Evolutionary conservation across 2,329 filamentous ascomycete genomes (phyloP), one percentile per base, ranked within the genome.

Genomic region (Calcarisporium arbuscula): DNA sequence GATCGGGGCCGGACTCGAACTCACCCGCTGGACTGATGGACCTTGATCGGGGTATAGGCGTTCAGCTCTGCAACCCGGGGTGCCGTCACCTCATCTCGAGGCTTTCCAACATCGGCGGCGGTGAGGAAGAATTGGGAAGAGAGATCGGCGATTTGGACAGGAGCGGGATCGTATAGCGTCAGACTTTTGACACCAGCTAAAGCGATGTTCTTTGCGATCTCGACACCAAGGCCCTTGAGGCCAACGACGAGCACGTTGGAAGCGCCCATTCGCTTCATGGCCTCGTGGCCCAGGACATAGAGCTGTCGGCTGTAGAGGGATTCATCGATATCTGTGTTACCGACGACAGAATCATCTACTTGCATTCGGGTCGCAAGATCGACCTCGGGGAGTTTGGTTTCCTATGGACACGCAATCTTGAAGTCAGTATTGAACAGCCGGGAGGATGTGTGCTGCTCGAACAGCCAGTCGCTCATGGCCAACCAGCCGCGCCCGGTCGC

Each of bases 191-290:
- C 92, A 59, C 92, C 92, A 50, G 92, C 92, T 50, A 98, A 81
- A 40, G 92, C 92, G 54, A 98, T 87, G 55, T 98, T 98, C 75
- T 98, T 98, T 54, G 92, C 90, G 51, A 98, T 92, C 65, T 98
- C 92, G 36, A 95, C 90, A 68, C 92, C 92, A 26, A 98, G 76
- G 33, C 92, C 92, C 61, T 92, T 90, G 48, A 96, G 70, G 45
- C 92, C 92, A 43, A 90, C 84, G 37, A 98, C 74, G 34, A 98
- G 83, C 40, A 98, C 77, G 56, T 96, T 94, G 36, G 92, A 96
- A 42, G 88, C 85, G 54, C 89, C 79, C 92, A 98, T 98, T 54
- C 92, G 88, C 74, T 94, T 96, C 92, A 98, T 98, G 47, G 92
- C 92, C 62, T 82, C 78, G 52, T 82, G 78, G 44, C 78, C 78